Percentiles rank a stretch among this genome's conserved stretches.
Conservation (phyloP, 257 asterid genomes). For the Coffea eugenioides region DNA sequence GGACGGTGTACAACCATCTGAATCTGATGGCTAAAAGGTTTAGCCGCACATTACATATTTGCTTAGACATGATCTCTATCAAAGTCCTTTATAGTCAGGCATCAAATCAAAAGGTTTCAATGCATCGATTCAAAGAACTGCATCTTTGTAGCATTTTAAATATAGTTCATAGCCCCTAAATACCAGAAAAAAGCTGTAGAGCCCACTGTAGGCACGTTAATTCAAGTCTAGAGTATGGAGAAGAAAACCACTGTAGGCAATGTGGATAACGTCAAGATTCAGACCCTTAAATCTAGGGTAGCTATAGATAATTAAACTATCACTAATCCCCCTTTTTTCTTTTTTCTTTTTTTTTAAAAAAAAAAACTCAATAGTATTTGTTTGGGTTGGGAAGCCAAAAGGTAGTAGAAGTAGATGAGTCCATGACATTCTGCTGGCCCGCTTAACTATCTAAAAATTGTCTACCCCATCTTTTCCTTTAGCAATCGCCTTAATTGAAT, state of each 20-base stretch:
- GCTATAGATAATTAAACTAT: no score
- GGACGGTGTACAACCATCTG: not conserved
- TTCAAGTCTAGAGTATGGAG: not conserved
- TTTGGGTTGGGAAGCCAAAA: no score
- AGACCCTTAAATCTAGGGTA: conserved; percentile 11
- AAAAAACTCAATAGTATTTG: no score
- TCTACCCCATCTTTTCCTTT: not conserved
- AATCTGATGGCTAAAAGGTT: not conserved
- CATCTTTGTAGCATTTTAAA: not conserved
- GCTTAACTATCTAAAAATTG: not conserved
- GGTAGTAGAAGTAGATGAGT: no score
- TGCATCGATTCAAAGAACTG: conserved; percentile 10
- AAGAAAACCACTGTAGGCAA: not conserved
- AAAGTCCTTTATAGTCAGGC: not conserved
- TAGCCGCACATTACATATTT: not conserved
- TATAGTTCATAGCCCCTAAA: not conserved
- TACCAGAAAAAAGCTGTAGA: conserved; percentile 8
- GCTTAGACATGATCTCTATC: not conserved
- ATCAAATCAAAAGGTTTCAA: not conserved
- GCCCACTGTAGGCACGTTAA: conserved; percentile 7
- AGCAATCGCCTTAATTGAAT: not conserved
- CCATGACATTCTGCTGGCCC: not conserved
- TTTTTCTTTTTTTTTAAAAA: no score
- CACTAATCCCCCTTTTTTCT: no score
- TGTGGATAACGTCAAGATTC: conserved; percentile 8